A percentile compares a stretch with the other conserved stretches of the same genome.
These are phyloP conservation scores for Lasiodiplodia hormozganensis DNA, from an alignment of 2,329 filamentous ascomycete genomes.

Conservation along the genomic window DNA sequence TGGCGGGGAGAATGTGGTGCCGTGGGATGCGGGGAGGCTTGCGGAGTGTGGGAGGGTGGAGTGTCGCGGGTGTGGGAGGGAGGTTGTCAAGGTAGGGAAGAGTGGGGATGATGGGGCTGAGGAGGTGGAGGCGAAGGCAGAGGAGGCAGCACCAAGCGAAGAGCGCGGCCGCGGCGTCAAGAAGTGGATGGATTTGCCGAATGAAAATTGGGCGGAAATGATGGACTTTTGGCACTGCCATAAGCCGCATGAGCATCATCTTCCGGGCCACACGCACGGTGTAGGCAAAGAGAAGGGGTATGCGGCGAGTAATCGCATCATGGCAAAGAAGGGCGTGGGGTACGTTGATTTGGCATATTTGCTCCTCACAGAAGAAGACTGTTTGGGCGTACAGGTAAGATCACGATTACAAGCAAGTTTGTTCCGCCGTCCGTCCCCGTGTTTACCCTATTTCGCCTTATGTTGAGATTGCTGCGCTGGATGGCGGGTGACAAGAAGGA, in stretches of 20 bases:
- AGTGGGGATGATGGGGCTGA: constrained; percentile 24
- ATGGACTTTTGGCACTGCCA: constrained; percentile 99
- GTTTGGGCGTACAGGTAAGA: constrained; percentile 57
- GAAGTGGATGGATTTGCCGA: constrained; percentile 90
- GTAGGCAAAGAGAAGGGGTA: constrained; percentile 68
- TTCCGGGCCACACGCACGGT: constrained; percentile 52
- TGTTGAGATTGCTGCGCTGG: not conserved
- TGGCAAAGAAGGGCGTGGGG: constrained; percentile 69
- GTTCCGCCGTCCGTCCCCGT: not conserved
- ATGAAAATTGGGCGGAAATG: constrained; percentile 99
- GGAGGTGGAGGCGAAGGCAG: constrained; percentile 32
- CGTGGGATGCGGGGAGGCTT: constrained; percentile 52
- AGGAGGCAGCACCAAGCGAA: not conserved
- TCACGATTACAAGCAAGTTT: constrained; percentile 26
- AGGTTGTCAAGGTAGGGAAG: constrained; percentile 35
- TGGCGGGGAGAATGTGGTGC: constrained; percentile 47
- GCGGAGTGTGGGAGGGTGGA: constrained; percentile 34
- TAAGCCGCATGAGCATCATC: constrained; percentile 74
- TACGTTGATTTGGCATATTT: constrained; percentile 85
- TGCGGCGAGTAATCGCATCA: constrained; percentile 78
- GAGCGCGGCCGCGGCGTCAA: constrained; percentile 35
- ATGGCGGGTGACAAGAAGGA: constrained; percentile 64
- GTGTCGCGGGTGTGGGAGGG: constrained; percentile 38
- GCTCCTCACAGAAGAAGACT: constrained; percentile 73
- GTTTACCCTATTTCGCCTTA: not conserved